Evolutionary conservation across 495 filamentous ascomycete species (phyloP).

Genomic region (Copromyces sp.): DNA sequence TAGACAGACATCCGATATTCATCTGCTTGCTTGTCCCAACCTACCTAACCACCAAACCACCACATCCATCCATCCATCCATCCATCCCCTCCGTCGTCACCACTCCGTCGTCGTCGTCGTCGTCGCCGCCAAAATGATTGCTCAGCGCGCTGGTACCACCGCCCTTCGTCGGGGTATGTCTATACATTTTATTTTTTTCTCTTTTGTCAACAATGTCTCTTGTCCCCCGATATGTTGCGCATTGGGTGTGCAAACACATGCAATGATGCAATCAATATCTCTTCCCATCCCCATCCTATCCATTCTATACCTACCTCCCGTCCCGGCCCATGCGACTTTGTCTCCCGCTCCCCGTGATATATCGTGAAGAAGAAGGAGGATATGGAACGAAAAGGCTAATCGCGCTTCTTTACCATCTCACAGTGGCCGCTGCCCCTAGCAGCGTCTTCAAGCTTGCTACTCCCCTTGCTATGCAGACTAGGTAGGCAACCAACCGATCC

Average conservation of each 20-base stretch:
- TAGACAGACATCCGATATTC: neutral
- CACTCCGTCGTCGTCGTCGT: neutral
- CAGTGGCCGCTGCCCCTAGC: constrained; percentile 21
- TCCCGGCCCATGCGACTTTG: neutral
- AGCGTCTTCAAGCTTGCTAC: constrained; percentile 17
- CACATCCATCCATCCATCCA: neutral
- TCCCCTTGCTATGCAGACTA: constrained; percentile 13
- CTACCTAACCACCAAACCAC: too few relatives aligned
- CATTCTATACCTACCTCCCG: neutral
- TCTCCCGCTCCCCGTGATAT: neutral
- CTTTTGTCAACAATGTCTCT: neutral
- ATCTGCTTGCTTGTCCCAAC: neutral
- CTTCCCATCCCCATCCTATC: neutral
- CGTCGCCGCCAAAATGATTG: constrained; percentile 19
- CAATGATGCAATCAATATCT: neutral
- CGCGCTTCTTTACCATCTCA: neutral
- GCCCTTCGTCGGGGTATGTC: constrained; percentile 29
- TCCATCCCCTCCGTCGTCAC: neutral
- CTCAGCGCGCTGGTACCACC: constrained; percentile 26
- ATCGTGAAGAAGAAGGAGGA: neutral
- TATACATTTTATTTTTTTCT: neutral
- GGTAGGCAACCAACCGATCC: constrained; percentile 11
- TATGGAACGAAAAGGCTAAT: constrained; percentile 2
- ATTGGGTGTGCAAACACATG: neutral
- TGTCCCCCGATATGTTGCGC: neutral